Evolutionary conservation across 1,284 basidiomycete genomes (phyloP).

Genomic region (Neonothopanus nambi): DNA sequence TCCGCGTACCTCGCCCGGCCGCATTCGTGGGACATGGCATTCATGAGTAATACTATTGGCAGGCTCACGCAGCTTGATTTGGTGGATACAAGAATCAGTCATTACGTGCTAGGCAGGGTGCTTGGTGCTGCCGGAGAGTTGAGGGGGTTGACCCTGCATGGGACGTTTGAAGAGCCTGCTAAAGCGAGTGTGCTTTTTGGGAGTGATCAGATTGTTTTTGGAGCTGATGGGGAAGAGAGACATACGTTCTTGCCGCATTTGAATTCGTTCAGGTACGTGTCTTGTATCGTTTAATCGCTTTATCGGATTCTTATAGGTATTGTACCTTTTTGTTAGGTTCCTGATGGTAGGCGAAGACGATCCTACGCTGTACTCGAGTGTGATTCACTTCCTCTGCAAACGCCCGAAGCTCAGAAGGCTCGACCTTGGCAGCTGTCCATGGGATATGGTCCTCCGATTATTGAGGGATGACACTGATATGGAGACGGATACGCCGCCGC

Average conservation of each 20-base stretch:
- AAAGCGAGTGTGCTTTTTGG: constrained; percentile 62
- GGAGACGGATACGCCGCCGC: too few species aligned
- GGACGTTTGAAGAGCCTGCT: constrained; percentile 58
- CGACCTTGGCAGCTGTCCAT: constrained; percentile 63
- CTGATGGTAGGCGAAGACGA: constrained; percentile 63
- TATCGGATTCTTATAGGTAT: too few species aligned
- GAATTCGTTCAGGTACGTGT: constrained; percentile 46
- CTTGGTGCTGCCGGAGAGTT: constrained; percentile 55
- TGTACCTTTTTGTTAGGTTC: constrained; percentile 29
- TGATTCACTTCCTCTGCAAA: constrained; percentile 51
- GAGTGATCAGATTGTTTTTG: constrained; percentile 59
- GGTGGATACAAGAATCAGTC: constrained; percentile 64
- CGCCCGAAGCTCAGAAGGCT: constrained; percentile 50
- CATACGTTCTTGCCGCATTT: constrained; percentile 65
- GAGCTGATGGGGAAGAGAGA: constrained; percentile 21
- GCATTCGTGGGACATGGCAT: constrained; percentile 65
- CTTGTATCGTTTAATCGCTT: too few species aligned
- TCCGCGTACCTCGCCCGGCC: constrained; percentile 63
- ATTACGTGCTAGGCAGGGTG: constrained; percentile 59
- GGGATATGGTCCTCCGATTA: constrained; percentile 54
- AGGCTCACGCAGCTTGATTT: constrained; percentile 67
- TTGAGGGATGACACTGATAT: constrained; percentile 26
- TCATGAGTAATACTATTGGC: constrained; percentile 59
- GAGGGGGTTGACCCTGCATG: constrained; percentile 61
- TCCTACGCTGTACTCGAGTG: constrained; percentile 47